Percentiles rank a stretch among this genome's conserved stretches.
phyloP scores from a whole-genome alignment of 1,284 basidiomycete species.

The Puccinia novopanici region DNA sequence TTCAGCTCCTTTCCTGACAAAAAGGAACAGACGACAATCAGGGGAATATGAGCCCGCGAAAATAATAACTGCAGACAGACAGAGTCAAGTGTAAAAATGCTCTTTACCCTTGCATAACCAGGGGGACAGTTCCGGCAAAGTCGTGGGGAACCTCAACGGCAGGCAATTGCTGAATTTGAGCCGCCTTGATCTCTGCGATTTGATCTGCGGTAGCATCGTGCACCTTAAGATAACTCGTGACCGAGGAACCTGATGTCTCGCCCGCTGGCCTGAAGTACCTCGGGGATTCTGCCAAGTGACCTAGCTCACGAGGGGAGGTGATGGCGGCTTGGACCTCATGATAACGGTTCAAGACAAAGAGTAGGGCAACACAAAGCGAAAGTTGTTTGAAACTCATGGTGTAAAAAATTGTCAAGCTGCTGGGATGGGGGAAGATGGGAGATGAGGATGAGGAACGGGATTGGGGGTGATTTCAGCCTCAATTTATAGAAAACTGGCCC shows the following conservation, averaged over 20 bases:
- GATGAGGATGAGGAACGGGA: background rate
- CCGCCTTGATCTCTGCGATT: background rate
- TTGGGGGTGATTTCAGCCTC: background rate
- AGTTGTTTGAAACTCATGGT: conserved; percentile 1
- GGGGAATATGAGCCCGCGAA: background rate
- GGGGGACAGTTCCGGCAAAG: no score
- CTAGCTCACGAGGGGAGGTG: background rate
- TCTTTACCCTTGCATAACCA: background rate
- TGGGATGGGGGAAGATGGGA: background rate
- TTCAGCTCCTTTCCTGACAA: background rate
- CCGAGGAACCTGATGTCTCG: no score
- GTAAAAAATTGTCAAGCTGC: conserved; percentile 2
- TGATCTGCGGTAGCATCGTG: background rate
- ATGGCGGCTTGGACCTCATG: conserved; percentile 1
- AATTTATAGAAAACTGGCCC: background rate
- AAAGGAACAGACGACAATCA: background rate
- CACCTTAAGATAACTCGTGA: background rate
- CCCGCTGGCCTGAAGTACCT: no score
- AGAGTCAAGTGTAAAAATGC: no score
- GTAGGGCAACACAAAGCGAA: background rate
- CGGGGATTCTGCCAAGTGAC: no score
- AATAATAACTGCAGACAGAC: no score
- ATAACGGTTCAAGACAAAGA: background rate
- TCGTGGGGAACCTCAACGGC: background rate
- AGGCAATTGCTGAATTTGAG: background rate